Evolutionary conservation across 306 rosid genomes (phyloP), one percentile per base, ranked within the genome.

Genomic region (Sicyos baderoa): DNA sequence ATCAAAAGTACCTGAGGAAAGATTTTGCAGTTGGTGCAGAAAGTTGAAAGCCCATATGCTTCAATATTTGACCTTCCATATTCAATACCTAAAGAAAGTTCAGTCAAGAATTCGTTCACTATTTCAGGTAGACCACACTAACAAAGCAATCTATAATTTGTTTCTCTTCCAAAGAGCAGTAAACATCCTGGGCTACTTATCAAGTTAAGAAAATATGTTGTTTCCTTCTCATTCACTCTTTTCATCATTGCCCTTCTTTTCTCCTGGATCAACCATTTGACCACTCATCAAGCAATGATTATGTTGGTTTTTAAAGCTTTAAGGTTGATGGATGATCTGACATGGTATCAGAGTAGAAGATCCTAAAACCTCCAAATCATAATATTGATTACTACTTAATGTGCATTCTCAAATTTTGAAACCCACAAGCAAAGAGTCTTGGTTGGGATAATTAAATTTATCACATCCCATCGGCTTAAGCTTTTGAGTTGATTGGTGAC

Each of bases 11-110:
- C 92, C 92, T 87, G 75, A 87, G 88, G 73, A 87, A 87, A 56
- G 83, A 58, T 79, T 82, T 84, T 72, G 82, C 73, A 10, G 93
- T 87, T 66, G 93, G 89, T 44, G 89, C 82, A 79, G 75, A 83
- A 18, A 83, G 81, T 73, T 83, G 89, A 79, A 81, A 87, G 54
- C 83, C 78, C 42, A 76, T 77, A 56, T 65, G 73, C 74, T 77
- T 81, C 72, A 83, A 74, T 65, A 84, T 68, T 77, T 70, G 85
- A 79, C 73, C 76, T 79, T 87, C 93, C 93, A 85, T 78, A 70
- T 79, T 71, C 82, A 87, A 25, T 67, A 87, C 92, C 92, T 87
- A 79, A 59, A 52, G 74, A 7, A 40, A 64, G 9, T 64, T 19
- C 54, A 19, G 17, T 64, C 50, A 10, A 42, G 35, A 13, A 64